These are phyloP conservation scores for Entrophospora sp. DNA, from an alignment of 192 early-diverging fungal genomes.

Conservation along the genomic window DNA sequence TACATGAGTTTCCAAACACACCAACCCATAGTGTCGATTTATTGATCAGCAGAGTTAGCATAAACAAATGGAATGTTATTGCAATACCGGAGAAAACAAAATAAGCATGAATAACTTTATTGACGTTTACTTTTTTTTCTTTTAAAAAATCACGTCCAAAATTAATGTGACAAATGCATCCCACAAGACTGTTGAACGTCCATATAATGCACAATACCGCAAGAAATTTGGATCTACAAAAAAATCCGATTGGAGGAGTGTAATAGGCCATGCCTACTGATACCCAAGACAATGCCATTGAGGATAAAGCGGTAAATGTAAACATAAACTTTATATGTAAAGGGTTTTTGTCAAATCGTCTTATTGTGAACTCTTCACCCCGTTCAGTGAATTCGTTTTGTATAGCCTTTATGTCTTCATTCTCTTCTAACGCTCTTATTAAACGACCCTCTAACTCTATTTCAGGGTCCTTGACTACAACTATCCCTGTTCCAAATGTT, in stretches of 20 bases:
- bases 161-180: not conserved
- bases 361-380: not conserved
- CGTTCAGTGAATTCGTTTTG: no score
- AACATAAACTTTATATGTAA: not conserved
- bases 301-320: not conserved
- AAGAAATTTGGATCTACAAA: not conserved
- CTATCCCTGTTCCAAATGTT: not conserved
- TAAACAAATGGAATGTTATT: not conserved
- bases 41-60: no score
- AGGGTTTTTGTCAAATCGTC: not conserved
- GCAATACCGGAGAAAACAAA: not conserved
- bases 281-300: not conserved
- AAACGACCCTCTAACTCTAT: no score
- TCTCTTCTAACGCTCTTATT: not conserved
- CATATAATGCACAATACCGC: not conserved
- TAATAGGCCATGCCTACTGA: not conserved
- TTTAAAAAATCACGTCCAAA: no score
- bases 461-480: not conserved
- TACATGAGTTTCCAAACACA: no score
- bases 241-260: not conserved
- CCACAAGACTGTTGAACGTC: slow-evolving; percentile 2
- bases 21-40: no score
- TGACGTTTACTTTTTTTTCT: not conserved
- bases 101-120: not conserved
- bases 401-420: not conserved